Percentiles rank a stretch among this genome's conserved stretches.
These are phyloP conservation scores for Coemansia sp. DNA, from an alignment of 192 early-diverging fungal species.

Conservation along the genomic window DNA sequence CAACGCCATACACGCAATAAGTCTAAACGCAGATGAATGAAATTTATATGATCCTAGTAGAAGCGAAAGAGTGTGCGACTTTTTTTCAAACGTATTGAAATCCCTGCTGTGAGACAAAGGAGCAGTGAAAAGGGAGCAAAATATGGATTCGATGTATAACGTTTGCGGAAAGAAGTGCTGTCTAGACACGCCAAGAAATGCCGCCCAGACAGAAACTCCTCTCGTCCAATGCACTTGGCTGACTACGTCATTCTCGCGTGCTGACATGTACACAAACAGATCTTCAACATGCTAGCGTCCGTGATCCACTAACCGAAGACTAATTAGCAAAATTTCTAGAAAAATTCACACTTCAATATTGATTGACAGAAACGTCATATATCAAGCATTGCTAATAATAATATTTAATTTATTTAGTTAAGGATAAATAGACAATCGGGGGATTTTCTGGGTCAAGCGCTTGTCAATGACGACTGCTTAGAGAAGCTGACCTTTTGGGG, in stretches of 20 bases:
- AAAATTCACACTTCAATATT: neutral
- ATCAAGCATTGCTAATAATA: neutral
- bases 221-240: neutral
- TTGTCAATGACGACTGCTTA: neutral
- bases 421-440: neutral
- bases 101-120: neutral
- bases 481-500: neutral
- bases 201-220: neutral
- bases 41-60: neutral
- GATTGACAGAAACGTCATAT: neutral
- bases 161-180: neutral
- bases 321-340: neutral
- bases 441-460: neutral
- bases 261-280: neutral
- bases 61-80: slow-evolving; percentile 2
- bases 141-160: neutral
- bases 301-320: neutral
- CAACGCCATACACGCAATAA: slow-evolving; percentile 27
- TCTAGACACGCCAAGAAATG: neutral
- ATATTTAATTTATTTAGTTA: slow-evolving; percentile 1
- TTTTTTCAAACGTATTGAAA: neutral
- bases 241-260: slow-evolving; percentile 2
- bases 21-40: slow-evolving; percentile 5
- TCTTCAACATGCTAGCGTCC: neutral
- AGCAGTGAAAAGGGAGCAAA: neutral